phyloP scores from a whole-genome alignment of 208 protist genomes.

The Wallacemonas sp. region DNA sequence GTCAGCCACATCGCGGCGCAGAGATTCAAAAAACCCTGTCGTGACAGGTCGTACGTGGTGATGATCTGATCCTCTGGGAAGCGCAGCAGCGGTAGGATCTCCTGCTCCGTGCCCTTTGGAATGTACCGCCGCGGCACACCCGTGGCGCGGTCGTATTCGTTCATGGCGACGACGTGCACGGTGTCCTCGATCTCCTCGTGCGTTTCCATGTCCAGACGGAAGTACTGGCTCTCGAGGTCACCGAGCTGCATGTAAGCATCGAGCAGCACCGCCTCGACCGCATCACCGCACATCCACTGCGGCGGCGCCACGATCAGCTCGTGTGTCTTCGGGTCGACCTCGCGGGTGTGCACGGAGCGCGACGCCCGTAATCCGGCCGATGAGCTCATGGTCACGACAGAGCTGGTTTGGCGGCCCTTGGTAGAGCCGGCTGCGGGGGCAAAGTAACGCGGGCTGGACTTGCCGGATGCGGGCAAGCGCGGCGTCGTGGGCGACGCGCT shows the following conservation, averaged over 20 bases:
- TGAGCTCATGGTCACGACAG: too few relatives aligned
- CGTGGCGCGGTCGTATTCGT: conserved; percentile 20
- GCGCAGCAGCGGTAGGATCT: conserved; percentile 40
- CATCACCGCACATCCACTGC: conserved; percentile 10
- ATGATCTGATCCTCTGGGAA: conserved; percentile 19
- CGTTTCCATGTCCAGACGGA: conserved; percentile 43
- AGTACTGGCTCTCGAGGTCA: conserved; percentile 26
- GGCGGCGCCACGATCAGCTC: neutral
- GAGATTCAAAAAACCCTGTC: conserved; percentile 31
- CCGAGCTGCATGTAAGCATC: conserved; percentile 14
- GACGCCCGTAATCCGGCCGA: too few relatives aligned
- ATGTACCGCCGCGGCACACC: conserved; percentile 24
- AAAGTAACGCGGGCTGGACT: conserved; percentile 10
- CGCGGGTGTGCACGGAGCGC: too few relatives aligned
- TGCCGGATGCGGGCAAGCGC: neutral
- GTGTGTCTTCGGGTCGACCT: too few relatives aligned
- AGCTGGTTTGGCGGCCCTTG: too few relatives aligned
- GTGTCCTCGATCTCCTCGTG: conserved; percentile 42
- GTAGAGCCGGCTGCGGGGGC: too few relatives aligned
- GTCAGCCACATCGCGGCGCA: conserved; percentile 32
- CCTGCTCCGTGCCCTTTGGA: conserved; percentile 35
- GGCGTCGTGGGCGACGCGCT: neutral
- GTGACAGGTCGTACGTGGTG: conserved; percentile 20
- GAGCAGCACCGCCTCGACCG: neutral
- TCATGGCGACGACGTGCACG: conserved; percentile 39